Base-by-base conservation (phyloP, 371 early-diverging fungal species). In the Rhizopus stolonifer region DNA sequence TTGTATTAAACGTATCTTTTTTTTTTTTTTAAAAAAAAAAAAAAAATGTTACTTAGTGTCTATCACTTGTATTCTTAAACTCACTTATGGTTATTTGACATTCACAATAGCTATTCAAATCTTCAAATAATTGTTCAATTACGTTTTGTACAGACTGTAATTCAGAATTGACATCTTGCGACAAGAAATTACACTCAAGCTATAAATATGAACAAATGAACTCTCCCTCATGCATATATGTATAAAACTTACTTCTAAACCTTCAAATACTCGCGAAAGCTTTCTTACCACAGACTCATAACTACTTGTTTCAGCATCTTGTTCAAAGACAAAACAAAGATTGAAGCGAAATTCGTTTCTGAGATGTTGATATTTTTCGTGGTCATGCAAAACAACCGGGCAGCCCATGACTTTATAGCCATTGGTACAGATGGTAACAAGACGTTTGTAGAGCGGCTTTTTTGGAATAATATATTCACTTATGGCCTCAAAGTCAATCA, bases 401-500 rank as follows among this genome's bases (percentile, higher is more conserved):
- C 79, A 85, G 0, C 93, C 87, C 66, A 91, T 80, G 11, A 92
- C 81, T 52, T 88, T 85, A 65, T 89, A 87, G 0, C 79, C 75
- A 33, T 80, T 76, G 8, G 87, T 86, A 17, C 81, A 82, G 15
- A 90, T 77, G n/a, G 87, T 86, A 25, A 93, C 86, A 5, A 92
- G 80, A 3, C 87, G 81, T 53, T 87, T 85, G 58, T 87, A 90
- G 7, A 94, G 78, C 25, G 81, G 81, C 7, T 85, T 80, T 58
- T 93, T 92, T 1, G 95, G 93, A 46, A 94, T 93, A 48, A 93
- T 81, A 54, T 87, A 92, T 52, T 92, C 92, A n/a, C 86, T 84
- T 43, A 92, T 86, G n/a, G 87, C 76, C 54, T 91, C 90, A 61
- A 94, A 92, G 66, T 90, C 87, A 26, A 93, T 79, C 11, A 83